phyloP scores from a whole-genome alignment of 2,329 filamentous ascomycete species.

The Stagonosporopsis vannaccii region DNA sequence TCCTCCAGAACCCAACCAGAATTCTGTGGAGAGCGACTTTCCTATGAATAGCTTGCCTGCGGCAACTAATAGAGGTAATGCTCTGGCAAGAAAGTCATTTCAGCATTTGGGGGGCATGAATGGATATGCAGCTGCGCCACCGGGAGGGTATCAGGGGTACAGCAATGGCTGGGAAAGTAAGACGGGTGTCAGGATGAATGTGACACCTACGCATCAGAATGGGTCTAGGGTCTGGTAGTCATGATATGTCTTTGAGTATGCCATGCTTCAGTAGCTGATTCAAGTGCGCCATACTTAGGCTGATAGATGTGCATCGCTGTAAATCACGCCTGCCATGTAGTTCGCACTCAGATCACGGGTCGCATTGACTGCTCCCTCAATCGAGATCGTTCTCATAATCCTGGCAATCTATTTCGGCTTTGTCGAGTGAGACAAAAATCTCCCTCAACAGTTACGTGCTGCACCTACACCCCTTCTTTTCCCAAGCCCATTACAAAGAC shows the following conservation, averaged over 20 bases:
- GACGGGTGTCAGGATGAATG: not conserved
- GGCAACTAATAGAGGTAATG: not conserved
- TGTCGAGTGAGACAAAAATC: not conserved
- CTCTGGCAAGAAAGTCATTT: slow-evolving; percentile 4
- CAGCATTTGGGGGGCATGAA: not conserved
- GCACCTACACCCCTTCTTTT: not conserved
- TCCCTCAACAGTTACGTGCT: not conserved
- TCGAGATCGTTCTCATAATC: not conserved
- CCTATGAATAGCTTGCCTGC: slow-evolving; percentile 12
- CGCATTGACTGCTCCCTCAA: too few relatives aligned
- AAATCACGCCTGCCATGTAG: not conserved
- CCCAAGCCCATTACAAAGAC: not conserved
- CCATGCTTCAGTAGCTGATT: not conserved
- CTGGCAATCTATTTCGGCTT: not conserved
- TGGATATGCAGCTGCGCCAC: not conserved
- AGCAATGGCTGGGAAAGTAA: slow-evolving; percentile 4
- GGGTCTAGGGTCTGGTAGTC: slow-evolving; percentile 1
- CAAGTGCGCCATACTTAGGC: not conserved
- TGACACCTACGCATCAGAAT: not conserved
- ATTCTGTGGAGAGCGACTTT: slow-evolving; percentile 3
- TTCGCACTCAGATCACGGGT: not conserved
- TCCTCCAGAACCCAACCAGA: slow-evolving; percentile 11
- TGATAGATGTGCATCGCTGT: not conserved
- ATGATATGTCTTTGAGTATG: not conserved
- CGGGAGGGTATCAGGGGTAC: not conserved